phyloP scores from a whole-genome alignment of 352 stramenopile genomes.

The Blastocystis sp. region DNA sequence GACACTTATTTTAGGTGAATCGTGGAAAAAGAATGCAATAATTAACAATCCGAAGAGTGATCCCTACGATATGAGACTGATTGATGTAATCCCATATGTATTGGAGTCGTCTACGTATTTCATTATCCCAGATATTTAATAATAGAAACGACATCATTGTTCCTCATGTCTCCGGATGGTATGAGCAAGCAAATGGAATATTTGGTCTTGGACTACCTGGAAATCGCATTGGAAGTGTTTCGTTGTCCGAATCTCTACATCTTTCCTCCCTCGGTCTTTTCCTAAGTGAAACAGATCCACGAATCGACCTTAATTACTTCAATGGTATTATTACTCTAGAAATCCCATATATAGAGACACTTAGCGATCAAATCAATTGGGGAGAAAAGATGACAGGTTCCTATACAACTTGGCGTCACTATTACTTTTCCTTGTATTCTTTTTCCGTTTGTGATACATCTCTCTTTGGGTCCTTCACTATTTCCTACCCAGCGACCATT shows the following conservation, averaged over 20 bases:
- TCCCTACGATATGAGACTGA: neutral
- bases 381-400: constrained; percentile 22
- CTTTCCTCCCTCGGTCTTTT: constrained; percentile 10
- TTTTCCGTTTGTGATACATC: neutral
- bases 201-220: neutral
- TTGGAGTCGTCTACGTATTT: neutral
- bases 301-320: constrained; percentile 38
- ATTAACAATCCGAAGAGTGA: constrained; percentile 1
- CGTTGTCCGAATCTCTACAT: neutral
- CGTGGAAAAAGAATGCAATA: neutral
- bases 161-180: neutral
- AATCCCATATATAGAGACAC: neutral
- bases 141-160: neutral
- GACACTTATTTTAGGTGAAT: neutral
- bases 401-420: neutral
- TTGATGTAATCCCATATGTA: neutral
- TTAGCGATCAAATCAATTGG: neutral
- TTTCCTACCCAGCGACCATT: constrained; percentile 3
- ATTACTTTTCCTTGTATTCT: constrained; percentile 27
- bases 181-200: neutral
- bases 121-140: neutral
- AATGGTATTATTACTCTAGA: neutral
- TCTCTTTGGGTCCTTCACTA: neutral
- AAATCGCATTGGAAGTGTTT: neutral
- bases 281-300: neutral